Conservation (phyloP, 208 protist species). For the Crithidia thermophila region DNA sequence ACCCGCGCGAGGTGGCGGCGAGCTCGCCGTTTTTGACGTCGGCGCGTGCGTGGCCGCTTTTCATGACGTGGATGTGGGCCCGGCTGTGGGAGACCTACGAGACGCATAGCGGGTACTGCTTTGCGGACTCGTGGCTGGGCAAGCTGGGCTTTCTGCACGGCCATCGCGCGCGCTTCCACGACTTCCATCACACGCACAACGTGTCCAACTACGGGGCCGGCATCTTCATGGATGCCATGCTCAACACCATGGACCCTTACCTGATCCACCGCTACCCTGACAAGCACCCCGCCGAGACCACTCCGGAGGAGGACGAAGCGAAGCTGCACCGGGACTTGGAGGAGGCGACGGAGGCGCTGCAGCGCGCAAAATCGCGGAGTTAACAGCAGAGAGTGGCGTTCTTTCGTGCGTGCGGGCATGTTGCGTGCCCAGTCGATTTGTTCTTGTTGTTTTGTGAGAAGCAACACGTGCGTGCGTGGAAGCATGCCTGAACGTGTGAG, state of each 20-base stretch:
- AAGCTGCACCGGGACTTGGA: conserved; percentile 12
- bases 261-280: conserved; percentile 31
- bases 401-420: no score
- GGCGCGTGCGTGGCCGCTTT: conserved; percentile 44
- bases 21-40: conserved; percentile 22
- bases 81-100: conserved; percentile 66
- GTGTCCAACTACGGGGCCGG: conserved; percentile 54
- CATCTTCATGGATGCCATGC: conserved; percentile 50
- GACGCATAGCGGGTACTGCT: conserved; percentile 70
- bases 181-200: conserved; percentile 77
- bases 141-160: conserved; percentile 51
- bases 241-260: conserved; percentile 61
- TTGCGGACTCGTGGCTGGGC: conserved; percentile 45
- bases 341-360: conserved; percentile 1
- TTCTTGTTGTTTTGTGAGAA: conserved; percentile 5
- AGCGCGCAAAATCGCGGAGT: neutral
- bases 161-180: conserved; percentile 61
- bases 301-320: conserved; percentile 14
- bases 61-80: conserved; percentile 53
- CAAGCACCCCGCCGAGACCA: conserved; percentile 15
- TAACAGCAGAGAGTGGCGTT: no score
- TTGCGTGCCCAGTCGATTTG: neutral
- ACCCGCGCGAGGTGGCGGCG: conserved; percentile 24
- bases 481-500: no score
- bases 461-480: no score